Conservation (phyloP, 2,329 filamentous ascomycete genomes). For the Alternaria brassicae region DNA sequence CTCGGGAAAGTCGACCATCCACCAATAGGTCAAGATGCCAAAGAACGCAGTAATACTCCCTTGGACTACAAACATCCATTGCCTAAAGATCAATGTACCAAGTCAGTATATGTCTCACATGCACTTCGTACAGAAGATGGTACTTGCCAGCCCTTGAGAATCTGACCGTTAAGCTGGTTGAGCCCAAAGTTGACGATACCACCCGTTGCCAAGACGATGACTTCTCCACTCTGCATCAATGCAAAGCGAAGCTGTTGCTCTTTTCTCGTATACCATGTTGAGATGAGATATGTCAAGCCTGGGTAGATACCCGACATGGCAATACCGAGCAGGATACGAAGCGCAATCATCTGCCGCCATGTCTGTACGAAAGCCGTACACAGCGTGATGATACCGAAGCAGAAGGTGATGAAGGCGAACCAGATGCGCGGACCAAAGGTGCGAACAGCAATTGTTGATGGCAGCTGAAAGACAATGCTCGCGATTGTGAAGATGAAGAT, state of each 20-base stretch:
- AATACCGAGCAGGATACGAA: slow-evolving; percentile 71
- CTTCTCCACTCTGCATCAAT: slow-evolving; percentile 69
- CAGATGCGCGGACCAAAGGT: slow-evolving; percentile 69
- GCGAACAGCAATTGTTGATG: slow-evolving; percentile 71
- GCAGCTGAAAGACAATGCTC: slow-evolving; percentile 72
- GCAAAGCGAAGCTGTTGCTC: slow-evolving; percentile 73
- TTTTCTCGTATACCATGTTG: slow-evolving; percentile 68
- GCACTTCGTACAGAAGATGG: no score
- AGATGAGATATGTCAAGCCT: slow-evolving; percentile 61
- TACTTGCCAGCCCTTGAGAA: slow-evolving; percentile 70
- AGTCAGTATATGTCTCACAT: background rate
- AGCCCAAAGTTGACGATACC: slow-evolving; percentile 73
- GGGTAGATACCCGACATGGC: slow-evolving; percentile 60
- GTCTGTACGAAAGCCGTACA: slow-evolving; percentile 72
- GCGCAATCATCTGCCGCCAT: slow-evolving; percentile 73
- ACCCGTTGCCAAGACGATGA: slow-evolving; percentile 70
- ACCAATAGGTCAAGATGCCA: slow-evolving; percentile 69
- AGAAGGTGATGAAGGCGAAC: slow-evolving; percentile 66
- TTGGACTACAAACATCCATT: slow-evolving; percentile 64
- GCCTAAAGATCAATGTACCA: background rate
- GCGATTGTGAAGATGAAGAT: slow-evolving; percentile 78
- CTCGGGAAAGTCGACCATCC: slow-evolving; percentile 75
- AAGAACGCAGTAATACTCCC: slow-evolving; percentile 66
- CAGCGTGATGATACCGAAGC: slow-evolving; percentile 70
- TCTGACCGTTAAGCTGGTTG: slow-evolving; percentile 66